A percentile compares a stretch with the other conserved stretches of the same genome.
These are phyloP conservation scores for Ascocoryne sarcoides DNA, from an alignment of 2,329 filamentous ascomycete genomes.

Conservation along the genomic window DNA sequence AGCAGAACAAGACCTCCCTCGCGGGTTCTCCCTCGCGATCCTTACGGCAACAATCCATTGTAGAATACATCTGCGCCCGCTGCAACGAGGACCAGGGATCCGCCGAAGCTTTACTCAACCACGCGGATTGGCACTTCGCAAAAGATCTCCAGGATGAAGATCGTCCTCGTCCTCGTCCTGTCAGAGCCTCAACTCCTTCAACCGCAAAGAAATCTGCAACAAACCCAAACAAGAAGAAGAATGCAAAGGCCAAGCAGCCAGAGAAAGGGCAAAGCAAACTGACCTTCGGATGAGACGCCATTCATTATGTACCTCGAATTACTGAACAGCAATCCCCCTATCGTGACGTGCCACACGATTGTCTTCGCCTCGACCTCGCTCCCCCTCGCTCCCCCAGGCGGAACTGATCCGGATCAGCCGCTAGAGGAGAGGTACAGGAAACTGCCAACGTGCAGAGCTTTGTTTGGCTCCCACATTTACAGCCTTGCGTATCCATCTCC, in stretches of 20 bases:
- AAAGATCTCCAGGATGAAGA: slow-evolving; percentile 62
- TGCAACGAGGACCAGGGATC: slow-evolving; percentile 55
- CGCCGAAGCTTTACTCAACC: slow-evolving; percentile 56
- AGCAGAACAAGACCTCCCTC: slow-evolving; percentile 15
- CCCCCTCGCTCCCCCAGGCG: slow-evolving; percentile 4
- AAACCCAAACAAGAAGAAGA: slow-evolving; percentile 27
- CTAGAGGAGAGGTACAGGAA: slow-evolving; percentile 8
- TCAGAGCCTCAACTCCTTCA: background rate
- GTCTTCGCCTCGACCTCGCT: slow-evolving; percentile 6
- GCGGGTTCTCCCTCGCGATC: slow-evolving; percentile 23
- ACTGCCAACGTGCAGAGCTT: slow-evolving; percentile 7
- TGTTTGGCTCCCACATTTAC: slow-evolving; percentile 5
- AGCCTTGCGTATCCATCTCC: slow-evolving; percentile 8
- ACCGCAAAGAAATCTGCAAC: slow-evolving; percentile 10
- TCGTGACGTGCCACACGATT: slow-evolving; percentile 22
- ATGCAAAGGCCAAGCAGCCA: slow-evolving; percentile 17
- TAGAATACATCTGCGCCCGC: slow-evolving; percentile 46
- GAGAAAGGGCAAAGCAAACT: slow-evolving; percentile 54
- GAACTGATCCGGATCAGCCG: slow-evolving; percentile 14
- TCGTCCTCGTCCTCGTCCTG: slow-evolving; percentile 7
- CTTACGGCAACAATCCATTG: slow-evolving; percentile 30
- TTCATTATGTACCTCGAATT: background rate
- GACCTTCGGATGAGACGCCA: slow-evolving; percentile 37
- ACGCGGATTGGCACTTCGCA: slow-evolving; percentile 92
- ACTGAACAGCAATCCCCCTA: slow-evolving; percentile 13